Percentiles rank a stretch among this genome's conserved stretches.
Evolutionary conservation across 23 red algal genomes (phyloP).

Genomic region (Gracilaria domingensis): DNA sequence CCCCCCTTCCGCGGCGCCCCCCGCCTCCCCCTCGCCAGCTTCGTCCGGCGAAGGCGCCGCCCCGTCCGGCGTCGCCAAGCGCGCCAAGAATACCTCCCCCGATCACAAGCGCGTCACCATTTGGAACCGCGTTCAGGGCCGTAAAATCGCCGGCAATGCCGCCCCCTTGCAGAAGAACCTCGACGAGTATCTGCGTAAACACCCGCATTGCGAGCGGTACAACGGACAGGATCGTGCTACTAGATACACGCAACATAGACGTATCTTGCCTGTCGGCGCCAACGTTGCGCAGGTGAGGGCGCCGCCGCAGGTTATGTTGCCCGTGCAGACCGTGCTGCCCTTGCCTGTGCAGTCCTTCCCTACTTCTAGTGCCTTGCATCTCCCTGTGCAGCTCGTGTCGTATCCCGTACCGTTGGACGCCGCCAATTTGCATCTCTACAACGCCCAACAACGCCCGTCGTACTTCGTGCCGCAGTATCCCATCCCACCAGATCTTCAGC

Average conservation of each 20-base stretch:
- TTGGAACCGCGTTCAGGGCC: conserved; percentile 88
- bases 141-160: conserved; percentile 94
- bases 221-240: conserved; percentile 76
- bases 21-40: neutral
- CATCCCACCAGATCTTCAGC: neutral
- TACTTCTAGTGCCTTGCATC: neutral
- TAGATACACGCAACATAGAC: conserved; percentile 59
- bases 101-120: conserved; percentile 86
- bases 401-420: conserved; percentile 18
- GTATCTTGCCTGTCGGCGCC: conserved; percentile 63
- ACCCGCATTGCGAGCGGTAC: conserved; percentile 93
- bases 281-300: neutral
- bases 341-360: neutral
- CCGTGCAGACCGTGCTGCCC: conserved; percentile 16
- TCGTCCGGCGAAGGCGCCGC: neutral
- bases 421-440: conserved; percentile 12
- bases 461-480: conserved; percentile 12
- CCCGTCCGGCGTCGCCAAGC: neutral
- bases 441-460: neutral
- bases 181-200: conserved; percentile 72
- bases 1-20: neutral
- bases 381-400: conserved; percentile 10
- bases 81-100: conserved; percentile 20
- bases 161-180: conserved; percentile 85
- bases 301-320: neutral